Evolutionary conservation across 2,329 filamentous ascomycete genomes (phyloP).

Genomic region (Aschersonia sp.): DNA sequence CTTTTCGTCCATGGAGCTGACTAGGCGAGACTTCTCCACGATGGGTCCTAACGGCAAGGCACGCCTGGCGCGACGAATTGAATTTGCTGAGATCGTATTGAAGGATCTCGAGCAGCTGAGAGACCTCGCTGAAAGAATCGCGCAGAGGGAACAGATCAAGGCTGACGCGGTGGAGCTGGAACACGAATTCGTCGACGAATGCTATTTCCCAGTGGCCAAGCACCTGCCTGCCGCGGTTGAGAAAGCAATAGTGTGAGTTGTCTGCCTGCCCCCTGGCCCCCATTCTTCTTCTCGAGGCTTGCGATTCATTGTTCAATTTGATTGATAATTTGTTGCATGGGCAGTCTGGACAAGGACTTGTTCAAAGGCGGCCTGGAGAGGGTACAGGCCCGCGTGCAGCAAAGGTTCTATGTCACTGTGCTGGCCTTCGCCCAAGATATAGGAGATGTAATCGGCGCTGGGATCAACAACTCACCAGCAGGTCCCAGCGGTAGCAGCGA

Average conservation of each 20-base stretch:
- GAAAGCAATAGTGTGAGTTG: conserved; percentile 64
- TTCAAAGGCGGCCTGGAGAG: conserved; percentile 37
- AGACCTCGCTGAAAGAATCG: conserved; percentile 53
- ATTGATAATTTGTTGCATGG: not conserved
- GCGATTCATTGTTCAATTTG: not conserved
- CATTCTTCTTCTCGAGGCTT: not conserved
- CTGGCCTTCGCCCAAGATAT: conserved; percentile 43
- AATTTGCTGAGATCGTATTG: conserved; percentile 67
- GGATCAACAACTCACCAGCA: conserved; percentile 25
- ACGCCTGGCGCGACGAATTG: conserved; percentile 66
- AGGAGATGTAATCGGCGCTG: conserved; percentile 35
- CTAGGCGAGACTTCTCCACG: conserved; percentile 83
- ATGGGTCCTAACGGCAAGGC: conserved; percentile 79
- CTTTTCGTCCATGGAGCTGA: conserved; percentile 95
- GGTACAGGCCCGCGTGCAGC: conserved; percentile 37
- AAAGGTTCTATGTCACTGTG: conserved; percentile 42
- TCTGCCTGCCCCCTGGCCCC: not conserved
- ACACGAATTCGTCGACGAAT: conserved; percentile 66
- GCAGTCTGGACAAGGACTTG: conserved; percentile 49
- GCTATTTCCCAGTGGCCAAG: conserved; percentile 80
- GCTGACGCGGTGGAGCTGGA: conserved; percentile 64
- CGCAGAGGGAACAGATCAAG: conserved; percentile 64
- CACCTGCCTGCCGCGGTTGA: conserved; percentile 66
- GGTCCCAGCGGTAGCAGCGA: conserved; percentile 3
- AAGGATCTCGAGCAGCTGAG: conserved; percentile 67